Percentiles rank a stretch among this genome's conserved stretches.
Conservation (phyloP, 2,329 filamentous ascomycete species). For the Blastomyces parvus region DNA sequence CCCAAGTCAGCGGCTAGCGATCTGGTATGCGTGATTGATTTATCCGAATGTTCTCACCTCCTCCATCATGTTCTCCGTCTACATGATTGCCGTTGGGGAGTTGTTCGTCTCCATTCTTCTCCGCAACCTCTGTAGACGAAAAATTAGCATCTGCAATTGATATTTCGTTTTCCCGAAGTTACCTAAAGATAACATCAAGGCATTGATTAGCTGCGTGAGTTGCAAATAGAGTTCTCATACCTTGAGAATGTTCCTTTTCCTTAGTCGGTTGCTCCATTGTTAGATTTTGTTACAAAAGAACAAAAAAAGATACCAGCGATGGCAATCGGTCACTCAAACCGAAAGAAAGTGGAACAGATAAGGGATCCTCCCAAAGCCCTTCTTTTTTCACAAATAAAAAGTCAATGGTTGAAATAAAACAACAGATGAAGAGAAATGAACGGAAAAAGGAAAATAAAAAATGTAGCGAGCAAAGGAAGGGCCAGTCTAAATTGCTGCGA, state of each 20-base stretch:
- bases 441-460: slow-evolving; percentile 16
- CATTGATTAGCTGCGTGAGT: neutral
- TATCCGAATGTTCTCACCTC: slow-evolving; percentile 10
- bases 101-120: slow-evolving; percentile 3
- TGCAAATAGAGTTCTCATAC: slow-evolving; percentile 18
- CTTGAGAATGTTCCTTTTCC: slow-evolving; percentile 35
- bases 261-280: slow-evolving; percentile 32
- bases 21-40: neutral
- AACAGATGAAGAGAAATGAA: slow-evolving; percentile 15
- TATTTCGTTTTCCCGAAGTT: neutral
- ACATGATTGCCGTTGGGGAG: slow-evolving; percentile 15
- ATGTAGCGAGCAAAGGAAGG: slow-evolving; percentile 19
- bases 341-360: slow-evolving; percentile 11
- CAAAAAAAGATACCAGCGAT: neutral
- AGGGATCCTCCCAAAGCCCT: slow-evolving; percentile 5
- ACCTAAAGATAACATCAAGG: neutral
- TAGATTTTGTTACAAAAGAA: neutral
- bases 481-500: slow-evolving; percentile 25
- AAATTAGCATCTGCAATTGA: neutral
- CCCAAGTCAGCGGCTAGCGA: neutral
- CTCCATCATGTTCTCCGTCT: slow-evolving; percentile 26
- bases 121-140: slow-evolving; percentile 2
- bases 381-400: slow-evolving; percentile 5
- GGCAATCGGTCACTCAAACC: slow-evolving; percentile 8
- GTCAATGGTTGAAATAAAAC: slow-evolving; percentile 11